Base-by-base conservation (phyloP, 768 basidiomycete genomes). In the Suillus tomentosus region DNA sequence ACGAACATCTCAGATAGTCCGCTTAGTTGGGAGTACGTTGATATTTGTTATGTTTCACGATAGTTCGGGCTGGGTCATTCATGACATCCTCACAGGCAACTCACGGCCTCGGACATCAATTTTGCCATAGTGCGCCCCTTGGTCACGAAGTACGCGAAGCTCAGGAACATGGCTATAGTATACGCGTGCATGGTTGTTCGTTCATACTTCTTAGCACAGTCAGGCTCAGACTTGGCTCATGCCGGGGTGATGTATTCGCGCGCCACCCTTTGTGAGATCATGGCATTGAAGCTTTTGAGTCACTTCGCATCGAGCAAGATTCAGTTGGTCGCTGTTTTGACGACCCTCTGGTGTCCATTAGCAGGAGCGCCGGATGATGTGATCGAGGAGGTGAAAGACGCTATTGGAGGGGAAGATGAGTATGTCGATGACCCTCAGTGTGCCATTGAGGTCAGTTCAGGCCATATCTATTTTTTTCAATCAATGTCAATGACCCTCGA, bases 201-300 rank as follows among this genome's bases (percentile, higher is more conserved):
- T 48, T 88, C 87, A 6, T 90, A 93, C 73, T 97, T 95, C 72
- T 80, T 93, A 19, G 80, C 85, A 11, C 83, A 87, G 56, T 84
- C 87, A 3, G 86, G 86, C 31, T 80, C 81, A 3, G 88, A 95
- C 69, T 81, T 97, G 54, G 92, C 92, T 15, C 89, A 89, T 76
- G 84, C 92, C 10, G 86, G 84, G 17, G 81, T 97, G 62, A 89
- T 91, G 80, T 75, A 80, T 60, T 78, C 87, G 11, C 80, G 90
- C 47, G 95, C 94, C 5, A 87, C 82, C 37, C 81, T 96, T 11
- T 96, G 94, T 76, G 94, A 97, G 73, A 85, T 97, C 17, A 76
- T 97, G 22, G 94, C 96, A 10, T 87, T 94, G 80, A 97, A 97
- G 71, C 84, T 96, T 27, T 81, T 95, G 13, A 85, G 83, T 24